Conservation (phyloP, 1,284 basidiomycete species). For the Papiliotrema laurentii region DNA sequence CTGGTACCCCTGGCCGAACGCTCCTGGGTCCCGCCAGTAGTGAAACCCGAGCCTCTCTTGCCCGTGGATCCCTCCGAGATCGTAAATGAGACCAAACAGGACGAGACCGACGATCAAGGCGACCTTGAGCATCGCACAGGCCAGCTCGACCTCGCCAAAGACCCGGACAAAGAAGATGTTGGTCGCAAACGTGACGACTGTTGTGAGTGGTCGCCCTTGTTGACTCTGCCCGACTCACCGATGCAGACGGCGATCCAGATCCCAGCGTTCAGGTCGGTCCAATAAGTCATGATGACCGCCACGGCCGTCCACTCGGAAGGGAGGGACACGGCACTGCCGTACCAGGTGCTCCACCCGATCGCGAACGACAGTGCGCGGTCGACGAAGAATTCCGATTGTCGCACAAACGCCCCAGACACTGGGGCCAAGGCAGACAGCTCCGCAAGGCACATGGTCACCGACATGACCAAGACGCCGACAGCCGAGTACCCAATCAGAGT, state of each 20-base stretch:
- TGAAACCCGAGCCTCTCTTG: slow-evolving; percentile 31
- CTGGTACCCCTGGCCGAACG: slow-evolving; percentile 39
- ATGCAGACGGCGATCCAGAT: slow-evolving; percentile 6
- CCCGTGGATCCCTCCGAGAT: slow-evolving; percentile 41
- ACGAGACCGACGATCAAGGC: slow-evolving; percentile 59
- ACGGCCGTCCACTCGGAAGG: slow-evolving; percentile 75
- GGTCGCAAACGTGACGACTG: slow-evolving; percentile 48
- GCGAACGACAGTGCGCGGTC: slow-evolving; percentile 38
- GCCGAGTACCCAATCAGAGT: slow-evolving; percentile 44
- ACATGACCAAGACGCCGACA: slow-evolving; percentile 38
- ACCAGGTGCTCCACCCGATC: slow-evolving; percentile 26
- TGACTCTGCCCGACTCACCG: neutral
- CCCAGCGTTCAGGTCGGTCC: slow-evolving; percentile 54
- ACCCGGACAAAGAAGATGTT: slow-evolving; percentile 25
- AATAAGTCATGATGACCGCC: slow-evolving; percentile 67
- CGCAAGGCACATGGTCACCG: slow-evolving; percentile 48
- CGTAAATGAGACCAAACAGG: slow-evolving; percentile 60
- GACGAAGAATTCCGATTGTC: slow-evolving; percentile 26
- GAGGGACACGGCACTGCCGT: slow-evolving; percentile 37
- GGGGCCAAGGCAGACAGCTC: slow-evolving; percentile 41
- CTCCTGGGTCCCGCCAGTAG: slow-evolving; percentile 51
- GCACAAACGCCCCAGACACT: slow-evolving; percentile 41
- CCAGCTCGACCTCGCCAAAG: slow-evolving; percentile 60
- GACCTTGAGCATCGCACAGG: slow-evolving; percentile 31
- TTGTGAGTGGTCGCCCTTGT: neutral